These are phyloP conservation scores for Coemansia sp. DNA, from an alignment of 192 early-diverging fungal genomes.

Conservation along the genomic window DNA sequence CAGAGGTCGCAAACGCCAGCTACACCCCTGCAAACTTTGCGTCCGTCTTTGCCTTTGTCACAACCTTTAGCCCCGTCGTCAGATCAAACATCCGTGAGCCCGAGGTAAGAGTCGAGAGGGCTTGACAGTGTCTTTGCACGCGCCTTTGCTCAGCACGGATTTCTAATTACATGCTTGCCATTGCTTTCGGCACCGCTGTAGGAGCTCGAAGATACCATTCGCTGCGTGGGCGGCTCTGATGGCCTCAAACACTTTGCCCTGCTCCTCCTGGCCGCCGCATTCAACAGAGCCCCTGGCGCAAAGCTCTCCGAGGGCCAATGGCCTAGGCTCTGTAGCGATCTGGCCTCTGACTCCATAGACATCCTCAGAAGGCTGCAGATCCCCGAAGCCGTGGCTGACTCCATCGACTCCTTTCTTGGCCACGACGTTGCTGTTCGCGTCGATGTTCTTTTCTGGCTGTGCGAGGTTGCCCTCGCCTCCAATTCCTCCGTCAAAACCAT, in stretches of 20 bases:
- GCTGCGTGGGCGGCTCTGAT: constrained; percentile 19
- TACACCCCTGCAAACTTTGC: constrained; percentile 48
- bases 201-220: constrained; percentile 29
- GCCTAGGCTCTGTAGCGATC: constrained; percentile 40
- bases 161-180: background rate
- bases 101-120: constrained; percentile 26
- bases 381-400: constrained; percentile 44
- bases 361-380: constrained; percentile 40
- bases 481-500: constrained; percentile 40
- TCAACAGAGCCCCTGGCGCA: constrained; percentile 19
- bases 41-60: constrained; percentile 34
- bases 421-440: constrained; percentile 37
- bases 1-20: constrained; percentile 26
- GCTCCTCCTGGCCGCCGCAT: constrained; percentile 26
- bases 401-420: constrained; percentile 32
- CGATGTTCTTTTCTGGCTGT: constrained; percentile 48
- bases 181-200: constrained; percentile 9
- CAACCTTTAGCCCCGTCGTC: constrained; percentile 28
- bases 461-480: constrained; percentile 33
- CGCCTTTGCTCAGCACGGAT: background rate
- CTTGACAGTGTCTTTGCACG: too few relatives aligned
- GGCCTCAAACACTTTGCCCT: constrained; percentile 33
- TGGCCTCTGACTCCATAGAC: constrained; percentile 25
- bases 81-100: constrained; percentile 33
- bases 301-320: constrained; percentile 29